phyloP scores from a whole-genome alignment of 352 stramenopile species.

The Pythium monospermum region DNA sequence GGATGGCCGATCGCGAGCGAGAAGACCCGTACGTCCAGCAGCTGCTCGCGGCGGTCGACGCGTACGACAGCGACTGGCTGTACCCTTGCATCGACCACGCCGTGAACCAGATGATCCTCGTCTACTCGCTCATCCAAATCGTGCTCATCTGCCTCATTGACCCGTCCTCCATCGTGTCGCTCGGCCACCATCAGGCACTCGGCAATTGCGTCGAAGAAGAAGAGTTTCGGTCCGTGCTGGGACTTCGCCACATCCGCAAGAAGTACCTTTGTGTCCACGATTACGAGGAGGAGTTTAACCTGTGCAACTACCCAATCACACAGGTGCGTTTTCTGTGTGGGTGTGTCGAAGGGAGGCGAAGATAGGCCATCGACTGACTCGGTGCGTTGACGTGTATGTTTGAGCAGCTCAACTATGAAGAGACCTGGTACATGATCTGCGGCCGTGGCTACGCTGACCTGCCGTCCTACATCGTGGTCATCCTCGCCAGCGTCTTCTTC shows the following conservation, averaged over 20 bases:
- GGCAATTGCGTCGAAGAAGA: conserved; percentile 65
- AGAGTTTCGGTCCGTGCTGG: conserved; percentile 54
- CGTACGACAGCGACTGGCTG: conserved; percentile 80
- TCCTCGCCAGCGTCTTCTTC: conserved; percentile 36
- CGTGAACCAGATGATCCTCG: conserved; percentile 75
- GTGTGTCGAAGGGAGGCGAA: too few species aligned
- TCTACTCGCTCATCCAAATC: conserved; percentile 56
- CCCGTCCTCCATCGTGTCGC: conserved; percentile 63
- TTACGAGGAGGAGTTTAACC: conserved; percentile 80
- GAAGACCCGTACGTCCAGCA: conserved; percentile 51
- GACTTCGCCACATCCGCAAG: conserved; percentile 45
- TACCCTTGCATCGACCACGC: conserved; percentile 74
- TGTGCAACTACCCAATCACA: conserved; percentile 77
- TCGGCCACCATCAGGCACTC: conserved; percentile 68
- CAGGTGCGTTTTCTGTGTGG: conserved; percentile 37
- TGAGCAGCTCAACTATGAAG: conserved; percentile 38
- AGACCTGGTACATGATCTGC: conserved; percentile 86
- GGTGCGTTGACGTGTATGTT: neutral
- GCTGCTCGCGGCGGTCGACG: conserved; percentile 50
- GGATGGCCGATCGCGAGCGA: conserved; percentile 68
- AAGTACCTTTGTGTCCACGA: conserved; percentile 72
- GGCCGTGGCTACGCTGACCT: conserved; percentile 58
- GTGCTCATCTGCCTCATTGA: conserved; percentile 60
- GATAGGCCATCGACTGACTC: too few species aligned
- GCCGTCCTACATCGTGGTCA: conserved; percentile 44